Conservation (phyloP, 2,329 filamentous ascomycete species). For the Didymella segeticola region DNA sequence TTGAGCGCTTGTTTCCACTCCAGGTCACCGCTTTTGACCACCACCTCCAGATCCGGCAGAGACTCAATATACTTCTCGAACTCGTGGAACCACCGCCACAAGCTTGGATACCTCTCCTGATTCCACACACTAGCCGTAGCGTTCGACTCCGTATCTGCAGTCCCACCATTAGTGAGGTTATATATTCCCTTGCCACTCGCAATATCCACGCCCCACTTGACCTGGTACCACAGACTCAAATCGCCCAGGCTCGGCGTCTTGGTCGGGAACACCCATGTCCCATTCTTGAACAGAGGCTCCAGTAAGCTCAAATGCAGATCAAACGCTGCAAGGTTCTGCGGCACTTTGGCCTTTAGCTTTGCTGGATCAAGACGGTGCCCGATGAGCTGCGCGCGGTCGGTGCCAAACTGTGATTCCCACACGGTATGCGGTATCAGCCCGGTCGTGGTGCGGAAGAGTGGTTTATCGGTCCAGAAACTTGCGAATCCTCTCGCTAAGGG, state of each 20-base stretch:
- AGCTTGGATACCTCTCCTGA: conserved; percentile 44
- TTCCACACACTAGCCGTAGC: conserved; percentile 46
- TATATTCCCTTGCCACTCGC: conserved; percentile 43
- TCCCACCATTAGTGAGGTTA: conserved; percentile 47
- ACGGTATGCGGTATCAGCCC: conserved; percentile 51
- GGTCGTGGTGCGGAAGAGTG: conserved; percentile 50
- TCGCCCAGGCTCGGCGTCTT: conserved; percentile 45
- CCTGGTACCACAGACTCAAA: conserved; percentile 49
- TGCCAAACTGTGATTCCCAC: conserved; percentile 50
- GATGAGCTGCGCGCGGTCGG: conserved; percentile 49
- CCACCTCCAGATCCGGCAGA: conserved; percentile 36
- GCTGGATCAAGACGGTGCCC: conserved; percentile 48
- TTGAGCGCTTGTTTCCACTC: not conserved
- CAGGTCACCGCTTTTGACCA: conserved; percentile 16
- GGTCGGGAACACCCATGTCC: conserved; percentile 47
- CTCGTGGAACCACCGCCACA: conserved; percentile 46
- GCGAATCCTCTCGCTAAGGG: conserved; percentile 49
- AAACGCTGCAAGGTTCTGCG: conserved; percentile 45
- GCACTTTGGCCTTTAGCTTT: conserved; percentile 50
- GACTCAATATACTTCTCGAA: conserved; percentile 43
- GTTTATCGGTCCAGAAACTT: conserved; percentile 51
- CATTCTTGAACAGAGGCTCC: conserved; percentile 42
- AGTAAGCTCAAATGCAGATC: conserved; percentile 49
- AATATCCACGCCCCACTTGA: conserved; percentile 51
- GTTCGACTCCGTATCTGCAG: conserved; percentile 28